Evolutionary conservation across 805 yeast genomes (phyloP), one percentile per base, ranked within the genome.

Genomic region (Blastobotrys attinorum): DNA sequence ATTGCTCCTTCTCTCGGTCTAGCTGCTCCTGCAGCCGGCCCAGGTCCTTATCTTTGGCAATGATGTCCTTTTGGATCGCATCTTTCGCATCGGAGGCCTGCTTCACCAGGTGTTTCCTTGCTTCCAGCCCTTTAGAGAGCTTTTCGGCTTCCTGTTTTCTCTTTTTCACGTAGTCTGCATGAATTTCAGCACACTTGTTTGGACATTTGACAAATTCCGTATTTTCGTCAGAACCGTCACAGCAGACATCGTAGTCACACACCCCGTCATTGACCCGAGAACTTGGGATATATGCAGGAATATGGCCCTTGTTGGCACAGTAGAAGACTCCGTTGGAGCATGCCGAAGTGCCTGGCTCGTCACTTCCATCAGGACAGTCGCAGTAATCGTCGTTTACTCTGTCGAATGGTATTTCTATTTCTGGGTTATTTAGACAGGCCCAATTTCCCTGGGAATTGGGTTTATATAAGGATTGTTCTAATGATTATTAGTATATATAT

Each of bases 301-400:
- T 55, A 51, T 76, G 82, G 3, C 96, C 95, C 40, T 71, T 67
- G 57, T 92, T 92, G 6, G 62, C 75, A 64, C 98, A 90, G 61
- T 77, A 88, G 56, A 87, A 89, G 38, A 53, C 51, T n/a, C 64
- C 63, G 5, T 52, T 40, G 11, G 66, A 56, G 61, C 97, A 90
- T 0, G 96, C 96, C 32, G 81, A 67, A 0, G 97, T 90, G 0
- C 97, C 97, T 0, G 97, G 96, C 61, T 92, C 97, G 65, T 92
- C 98, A 3, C 89, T 79, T 0, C 97, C 97, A 64, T 92, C 98
- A 0, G 97, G 97, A 66, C 97, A 90, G 57, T 92, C 97, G 64
- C 97, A 90, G 57, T 73, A 81, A 54, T 88, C 83, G 61, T 92
- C 97, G 60, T 90, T 90, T 53, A 90, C 72, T 56, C 79, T 83